Evolutionary conservation across 805 yeast genomes (phyloP), one percentile per base, ranked within the genome.

Genomic region (Starmerella vitae): DNA sequence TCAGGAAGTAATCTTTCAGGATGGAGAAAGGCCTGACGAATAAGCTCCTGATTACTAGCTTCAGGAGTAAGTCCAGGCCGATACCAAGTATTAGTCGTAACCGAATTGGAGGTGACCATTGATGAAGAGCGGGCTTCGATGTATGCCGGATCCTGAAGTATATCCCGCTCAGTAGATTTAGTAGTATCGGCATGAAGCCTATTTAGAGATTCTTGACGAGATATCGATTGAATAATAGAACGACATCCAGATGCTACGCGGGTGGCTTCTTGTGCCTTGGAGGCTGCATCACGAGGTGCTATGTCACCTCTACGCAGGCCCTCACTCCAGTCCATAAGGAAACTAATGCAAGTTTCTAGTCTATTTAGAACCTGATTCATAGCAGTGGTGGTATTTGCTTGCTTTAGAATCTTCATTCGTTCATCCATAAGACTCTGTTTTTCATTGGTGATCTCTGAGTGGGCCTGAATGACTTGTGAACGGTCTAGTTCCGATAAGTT

Each of bases 1-100:
- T 45, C 49, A 7, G 49, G 49, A 8, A 45, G 37, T 31, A 36
- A 19, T 3, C 47, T 45, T 6, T 3, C 13, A 4, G 32, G 25
- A 24, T 40, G 14, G 7, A 9, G 7, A 10, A 42, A 5, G 3
- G 49, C 46, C 7, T 28, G 12, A 2, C 33, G 36, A n/a, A 39
- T 18, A 8, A 43, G 6, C 13, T 31, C 28, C 19, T 29, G 29
- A 26, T 37, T 36, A 1, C 36, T 18, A 5, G 29, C 6, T 2
- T 20, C 33, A 13, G 49, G 43, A 13, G 31, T 38, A 5, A 22
- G 17, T 9, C 14, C 33, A 6, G 49, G 49, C 5, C 17, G 19
- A 27, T 46, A 46, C 20, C 6, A 3, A 1, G 34, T 30, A 6
- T 33, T 24, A 4, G 47, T 41, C 12, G 41, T 31, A 2, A 19